Percentiles rank a stretch among this genome's conserved stretches.
Conservation (phyloP, 1,284 basidiomycete species). For the Marasmius oreades region DNA sequence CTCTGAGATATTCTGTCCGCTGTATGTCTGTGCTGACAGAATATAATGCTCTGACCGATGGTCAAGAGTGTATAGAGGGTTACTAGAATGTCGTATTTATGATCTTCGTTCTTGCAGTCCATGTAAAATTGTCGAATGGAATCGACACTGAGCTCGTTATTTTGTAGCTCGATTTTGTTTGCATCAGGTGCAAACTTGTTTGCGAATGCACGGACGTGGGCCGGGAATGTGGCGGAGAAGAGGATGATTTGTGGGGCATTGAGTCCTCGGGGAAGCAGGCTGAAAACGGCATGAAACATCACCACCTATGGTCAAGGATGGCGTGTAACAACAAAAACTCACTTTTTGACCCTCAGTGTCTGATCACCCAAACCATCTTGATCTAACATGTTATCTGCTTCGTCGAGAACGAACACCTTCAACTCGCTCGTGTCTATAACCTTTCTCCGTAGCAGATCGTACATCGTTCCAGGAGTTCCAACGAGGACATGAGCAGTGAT, state of each 20-base stretch:
- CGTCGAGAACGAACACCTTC: slow-evolving; percentile 95
- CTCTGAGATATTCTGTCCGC: slow-evolving; percentile 91
- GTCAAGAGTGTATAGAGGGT: slow-evolving; percentile 89
- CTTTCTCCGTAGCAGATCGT: slow-evolving; percentile 74
- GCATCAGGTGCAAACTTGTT: slow-evolving; percentile 89
- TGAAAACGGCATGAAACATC: slow-evolving; percentile 24
- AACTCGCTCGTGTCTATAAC: slow-evolving; percentile 79
- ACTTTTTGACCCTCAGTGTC: slow-evolving; percentile 94
- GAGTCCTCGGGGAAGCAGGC: slow-evolving; percentile 59
- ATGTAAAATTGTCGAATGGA: slow-evolving; percentile 98
- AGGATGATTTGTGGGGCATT: slow-evolving; percentile 81
- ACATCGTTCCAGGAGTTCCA: slow-evolving; percentile 95
- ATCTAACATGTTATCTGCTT: slow-evolving; percentile 99
- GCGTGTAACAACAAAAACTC: slow-evolving; percentile 25
- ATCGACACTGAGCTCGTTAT: slow-evolving; percentile 92
- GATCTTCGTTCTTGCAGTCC: slow-evolving; percentile 85
- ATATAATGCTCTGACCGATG: slow-evolving; percentile 97
- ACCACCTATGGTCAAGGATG: slow-evolving; percentile 9
- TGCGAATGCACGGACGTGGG: slow-evolving; percentile 88
- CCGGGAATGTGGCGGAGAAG: slow-evolving; percentile 98
- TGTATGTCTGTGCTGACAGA: slow-evolving; percentile 89
- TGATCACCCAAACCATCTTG: slow-evolving; percentile 97
- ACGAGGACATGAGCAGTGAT: slow-evolving; percentile 91
- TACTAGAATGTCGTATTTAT: slow-evolving; percentile 96
- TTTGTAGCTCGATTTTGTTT: slow-evolving; percentile 95